Evolutionary conservation across 768 basidiomycete genomes (phyloP), one percentile per base, ranked within the genome.

Genomic region (Suillus occidentalis): DNA sequence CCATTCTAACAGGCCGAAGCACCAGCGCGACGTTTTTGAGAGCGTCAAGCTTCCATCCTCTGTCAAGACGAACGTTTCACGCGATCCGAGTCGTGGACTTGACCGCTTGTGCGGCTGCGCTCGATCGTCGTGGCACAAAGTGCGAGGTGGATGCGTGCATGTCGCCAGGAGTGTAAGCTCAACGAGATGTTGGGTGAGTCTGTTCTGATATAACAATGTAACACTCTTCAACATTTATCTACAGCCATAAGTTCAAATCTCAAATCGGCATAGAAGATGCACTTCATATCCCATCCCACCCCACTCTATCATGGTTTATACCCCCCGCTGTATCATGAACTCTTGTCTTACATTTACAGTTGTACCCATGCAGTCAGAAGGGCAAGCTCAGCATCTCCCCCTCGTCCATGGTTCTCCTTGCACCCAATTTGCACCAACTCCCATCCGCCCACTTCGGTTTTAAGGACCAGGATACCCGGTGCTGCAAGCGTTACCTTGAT

Each of bases 401-500:
- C 2, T 84, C 85, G 10, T 76, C 88, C 49, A 92, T 96, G 82
- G 81, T 86, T 64, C 92, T 99, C 62, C 93, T 99, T 66, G 88
- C 97, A 4, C 97, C 97, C 42, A 97, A 97, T 80, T 83, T 99
- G 28, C 97, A 99, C 80, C 95, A 97, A 76, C 85, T 99, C 13
- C 97, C 97, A 62, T 95, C 92, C 0, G 83, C 86, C 63, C 94
- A 95, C 79, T 96, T 92, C 67, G 97, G 97, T 52, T 82, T 99
- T 72, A 97, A 97, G 84, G 97, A 99, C 79, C 92, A 95, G 76
- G 97, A 99, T 80, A 94, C 93, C 43, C 89, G 97, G 52, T 98
- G 98, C 83, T 87, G 97, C 78, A 99, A 98, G 89, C 91, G 97
- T 62, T 98, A 99, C 82, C 89, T 99, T 67, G 97, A 99, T 78